These are phyloP conservation scores for Penicillium daleae DNA, from an alignment of 495 filamentous ascomycete genomes.

Conservation along the genomic window DNA sequence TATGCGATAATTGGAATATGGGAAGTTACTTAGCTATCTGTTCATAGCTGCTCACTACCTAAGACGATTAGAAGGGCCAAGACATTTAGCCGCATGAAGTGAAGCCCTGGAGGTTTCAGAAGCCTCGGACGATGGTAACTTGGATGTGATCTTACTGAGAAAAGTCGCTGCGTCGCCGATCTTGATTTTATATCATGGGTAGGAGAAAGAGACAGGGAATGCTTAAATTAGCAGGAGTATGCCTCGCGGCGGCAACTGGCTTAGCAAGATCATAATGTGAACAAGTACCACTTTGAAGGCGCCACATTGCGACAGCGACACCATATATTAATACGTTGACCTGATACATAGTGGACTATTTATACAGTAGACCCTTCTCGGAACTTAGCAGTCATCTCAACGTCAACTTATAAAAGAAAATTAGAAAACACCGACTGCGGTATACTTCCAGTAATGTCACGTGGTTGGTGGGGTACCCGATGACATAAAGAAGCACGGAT, in stretches of 20 bases:
- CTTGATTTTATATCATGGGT: background rate
- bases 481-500: conserved; percentile 10
- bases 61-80: background rate
- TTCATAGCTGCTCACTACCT: background rate
- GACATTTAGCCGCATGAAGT: conserved; percentile 2
- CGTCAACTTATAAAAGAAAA: background rate
- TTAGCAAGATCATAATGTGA: background rate
- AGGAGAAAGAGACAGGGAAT: background rate
- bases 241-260: background rate
- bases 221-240: background rate
- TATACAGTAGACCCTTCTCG: background rate
- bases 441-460: conserved; percentile 8
- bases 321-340: too few species aligned
- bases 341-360: background rate
- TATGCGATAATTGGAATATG: background rate
- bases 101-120: conserved; percentile 3
- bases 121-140: background rate
- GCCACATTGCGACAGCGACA: background rate
- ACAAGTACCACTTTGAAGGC: background rate
- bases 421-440: background rate
- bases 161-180: background rate
- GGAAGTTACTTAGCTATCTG: background rate
- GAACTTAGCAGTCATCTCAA: background rate
- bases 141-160: background rate
- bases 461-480: background rate